Conservation (phyloP, 768 basidiomycete genomes). For the Paxillus involutus region DNA sequence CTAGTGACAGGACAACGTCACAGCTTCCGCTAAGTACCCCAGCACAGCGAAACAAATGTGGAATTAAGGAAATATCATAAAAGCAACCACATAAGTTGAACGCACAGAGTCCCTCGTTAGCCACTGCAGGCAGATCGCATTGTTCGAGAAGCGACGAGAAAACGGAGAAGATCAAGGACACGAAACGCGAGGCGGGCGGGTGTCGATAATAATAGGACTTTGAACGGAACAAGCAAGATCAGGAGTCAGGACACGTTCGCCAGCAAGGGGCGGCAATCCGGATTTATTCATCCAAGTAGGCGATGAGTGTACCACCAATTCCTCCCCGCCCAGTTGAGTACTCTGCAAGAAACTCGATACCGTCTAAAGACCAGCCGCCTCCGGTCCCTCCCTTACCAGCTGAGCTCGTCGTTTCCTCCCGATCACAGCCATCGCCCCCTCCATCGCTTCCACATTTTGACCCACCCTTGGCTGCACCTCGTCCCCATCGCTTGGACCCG, state of each 20-base stretch:
- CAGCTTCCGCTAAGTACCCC: too few species aligned
- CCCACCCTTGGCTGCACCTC: constrained; percentile 60
- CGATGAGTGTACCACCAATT: constrained; percentile 30
- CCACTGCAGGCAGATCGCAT: not conserved
- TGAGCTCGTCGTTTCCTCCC: constrained; percentile 28
- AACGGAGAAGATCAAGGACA: not conserved
- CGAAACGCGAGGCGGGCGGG: not conserved
- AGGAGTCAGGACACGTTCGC: not conserved
- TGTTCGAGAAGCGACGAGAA: too few species aligned
- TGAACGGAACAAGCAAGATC: not conserved
- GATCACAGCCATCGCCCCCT: constrained; percentile 19
- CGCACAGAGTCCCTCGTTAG: too few species aligned
- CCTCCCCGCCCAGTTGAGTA: constrained; percentile 25
- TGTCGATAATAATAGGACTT: not conserved
- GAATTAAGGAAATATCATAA: too few species aligned
- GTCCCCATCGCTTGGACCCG: constrained; percentile 62
- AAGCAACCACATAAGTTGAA: too few species aligned
- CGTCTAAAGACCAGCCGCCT: constrained; percentile 33
- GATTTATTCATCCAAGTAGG: not conserved
- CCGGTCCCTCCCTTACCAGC: constrained; percentile 53
- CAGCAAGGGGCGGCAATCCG: not conserved
- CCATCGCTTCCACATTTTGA: constrained; percentile 50
- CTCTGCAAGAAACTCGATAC: constrained; percentile 8
- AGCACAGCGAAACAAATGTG: too few species aligned
- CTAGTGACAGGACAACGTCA: too few species aligned